Base-by-base conservation (phyloP, 257 asterid species). In the Lycium barbarum region DNA sequence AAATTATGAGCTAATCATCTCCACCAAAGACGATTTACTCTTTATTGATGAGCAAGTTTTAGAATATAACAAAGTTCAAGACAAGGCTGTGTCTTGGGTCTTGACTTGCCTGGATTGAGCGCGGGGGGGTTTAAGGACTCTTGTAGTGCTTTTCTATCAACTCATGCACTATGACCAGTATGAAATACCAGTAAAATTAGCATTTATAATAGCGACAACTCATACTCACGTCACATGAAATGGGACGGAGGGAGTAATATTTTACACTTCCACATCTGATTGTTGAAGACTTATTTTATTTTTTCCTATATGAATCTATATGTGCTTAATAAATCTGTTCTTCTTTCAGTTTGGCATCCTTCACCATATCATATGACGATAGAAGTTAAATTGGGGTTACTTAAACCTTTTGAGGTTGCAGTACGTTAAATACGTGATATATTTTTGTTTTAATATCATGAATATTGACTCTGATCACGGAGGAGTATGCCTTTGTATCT, bases 261-360 rank as follows among this genome's bases (percentile, higher is more conserved):
- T 51, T 51, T 51, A 51, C 57, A 9, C 57, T 51, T 51, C 3
- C 14, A 51, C 15, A 40, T 40, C 45, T 40, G 45, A 40, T 51
- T 11, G 57, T 51, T 51, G 57, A 55, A 14, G 61, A 55, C 20
- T 55, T 55, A 55, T 55, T 13, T n/a, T 18, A 14, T 55, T 55
- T 55, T 5, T 55, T 55, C 61, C 17, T 4, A 55, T 14, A 55
- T 55, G 61, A 55, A 55, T 55, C 7, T 13, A 55, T 55, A 55
- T 14, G 61, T 7, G 13, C 61, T 55, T 55, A 55, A 14, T 14
- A 55, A 55, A 55, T 65, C 43, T 61, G 26, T 22, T 18, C 70
- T 81, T 79, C 45, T 65, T 84, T 72, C 58, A 47, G 55, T 57
- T 67, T 9, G 49, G 13, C 11, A 57, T 58, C 86, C 43, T 26